Base-by-base conservation (phyloP, 2,329 filamentous ascomycete species). In the Esteya vermicola region DNA sequence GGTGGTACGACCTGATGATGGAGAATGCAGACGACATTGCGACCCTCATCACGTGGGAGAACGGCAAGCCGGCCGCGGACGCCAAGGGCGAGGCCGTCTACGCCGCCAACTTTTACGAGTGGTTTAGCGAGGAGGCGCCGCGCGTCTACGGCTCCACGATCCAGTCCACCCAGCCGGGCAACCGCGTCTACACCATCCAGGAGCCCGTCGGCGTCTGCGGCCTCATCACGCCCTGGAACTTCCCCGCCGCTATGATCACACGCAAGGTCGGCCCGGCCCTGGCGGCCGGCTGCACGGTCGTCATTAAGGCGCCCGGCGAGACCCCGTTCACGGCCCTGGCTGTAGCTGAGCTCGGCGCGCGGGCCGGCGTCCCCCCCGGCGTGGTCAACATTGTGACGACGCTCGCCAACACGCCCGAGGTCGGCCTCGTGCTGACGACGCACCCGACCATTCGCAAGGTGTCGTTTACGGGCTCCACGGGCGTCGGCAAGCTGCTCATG, bases 211-310 rank as follows among this genome's bases (percentile, higher is more conserved):
- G 85, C 39, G 85, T 93, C 13, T 84, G 80, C 52, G 85, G 80
- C 3, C 63, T 91, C 38, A 85, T 93, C 46, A 86, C 84, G 9
- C 85, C 85, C 41, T 91, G 85, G 85, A 93, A 93, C 61, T 93
- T 93, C 52, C 81, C 81, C 12, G 75, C 78, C 3, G 79, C 79
- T 37, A 85, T 85, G 80, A 75, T 84, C 47, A 81, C 77, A 7
- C 64, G 78, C 44, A 82, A 82, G 57, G 68, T 78, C 38, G 78
- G 72, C 2, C 75, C 84, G 2, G 83, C 82, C 9, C 68, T 96
- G 41, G 91, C 91, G 16, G 88, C 86, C n/a, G 91, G 91, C 43
- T 96, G 89, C 63, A 94, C 89, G 0, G 83, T 93, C 3, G 88
- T 96, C 2, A 79, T 78, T 52, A 98, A 98, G 60, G 81, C 86